phyloP scores from a whole-genome alignment of 2,329 filamentous ascomycete species.

The Hypoxylon sp. region DNA sequence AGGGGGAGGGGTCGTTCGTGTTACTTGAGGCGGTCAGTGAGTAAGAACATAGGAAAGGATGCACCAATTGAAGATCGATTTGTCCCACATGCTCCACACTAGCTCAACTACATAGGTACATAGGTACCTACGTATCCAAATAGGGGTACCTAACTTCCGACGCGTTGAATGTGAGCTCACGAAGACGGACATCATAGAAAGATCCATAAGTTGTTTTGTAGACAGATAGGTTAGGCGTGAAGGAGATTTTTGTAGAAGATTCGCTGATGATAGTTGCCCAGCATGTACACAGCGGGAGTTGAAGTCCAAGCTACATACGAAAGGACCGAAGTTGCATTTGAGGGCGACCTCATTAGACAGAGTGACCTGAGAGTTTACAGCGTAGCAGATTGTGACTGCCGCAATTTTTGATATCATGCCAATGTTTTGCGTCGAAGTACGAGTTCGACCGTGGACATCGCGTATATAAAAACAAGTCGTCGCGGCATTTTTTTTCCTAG shows the following conservation, averaged over 20 bases:
- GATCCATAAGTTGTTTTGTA: background rate
- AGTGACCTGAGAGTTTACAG: too few species aligned
- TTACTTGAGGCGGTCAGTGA: constrained; percentile 39
- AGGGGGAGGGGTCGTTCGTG: constrained; percentile 38
- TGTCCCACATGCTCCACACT: constrained; percentile 32
- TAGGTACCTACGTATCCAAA: constrained; percentile 2
- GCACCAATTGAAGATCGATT: constrained; percentile 36
- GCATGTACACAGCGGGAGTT: background rate
- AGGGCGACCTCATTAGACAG: too few species aligned
- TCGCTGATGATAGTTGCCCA: background rate
- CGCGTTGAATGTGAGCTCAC: background rate
- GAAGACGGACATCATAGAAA: background rate
- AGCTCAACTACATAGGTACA: constrained; percentile 13
- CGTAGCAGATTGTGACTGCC: too few species aligned
- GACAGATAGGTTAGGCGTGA: background rate
- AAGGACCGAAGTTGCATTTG: background rate
- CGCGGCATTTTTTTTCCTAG: too few species aligned
- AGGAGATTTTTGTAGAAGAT: background rate
- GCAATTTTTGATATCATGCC: background rate
- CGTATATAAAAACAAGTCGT: too few species aligned
- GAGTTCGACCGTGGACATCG: too few species aligned
- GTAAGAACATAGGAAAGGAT: constrained; percentile 6
- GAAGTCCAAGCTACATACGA: background rate
- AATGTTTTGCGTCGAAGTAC: background rate
- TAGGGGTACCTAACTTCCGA: constrained; percentile 3